Percentiles rank a stretch among this genome's conserved stretches.
Evolutionary conservation across 768 basidiomycete species (phyloP).

Genomic region (Chiua virens): DNA sequence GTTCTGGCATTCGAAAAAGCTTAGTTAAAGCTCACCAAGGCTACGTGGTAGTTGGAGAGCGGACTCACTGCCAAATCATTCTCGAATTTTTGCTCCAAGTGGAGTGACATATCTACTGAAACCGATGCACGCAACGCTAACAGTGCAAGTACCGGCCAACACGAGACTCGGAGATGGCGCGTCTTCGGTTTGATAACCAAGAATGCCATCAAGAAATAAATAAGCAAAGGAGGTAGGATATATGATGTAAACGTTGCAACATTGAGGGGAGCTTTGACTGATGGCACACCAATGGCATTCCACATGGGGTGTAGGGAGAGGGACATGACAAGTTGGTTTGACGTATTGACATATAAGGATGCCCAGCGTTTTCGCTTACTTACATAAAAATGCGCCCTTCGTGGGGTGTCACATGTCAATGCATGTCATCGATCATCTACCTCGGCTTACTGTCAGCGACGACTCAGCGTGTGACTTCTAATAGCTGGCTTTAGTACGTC

Average conservation of each 20-base stretch:
- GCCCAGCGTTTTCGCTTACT: too few species aligned
- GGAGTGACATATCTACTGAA: slow-evolving; percentile 6
- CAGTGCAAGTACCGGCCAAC: slow-evolving; percentile 47
- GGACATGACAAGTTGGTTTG: too few species aligned
- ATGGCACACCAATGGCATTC: neutral
- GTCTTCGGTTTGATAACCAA: slow-evolving; percentile 50
- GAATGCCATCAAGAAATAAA: slow-evolving; percentile 50
- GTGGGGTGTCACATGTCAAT: too few species aligned
- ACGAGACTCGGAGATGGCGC: slow-evolving; percentile 40
- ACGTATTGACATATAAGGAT: too few species aligned
- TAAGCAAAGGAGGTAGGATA: slow-evolving; percentile 41
- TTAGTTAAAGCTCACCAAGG: too few species aligned
- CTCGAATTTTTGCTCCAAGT: neutral
- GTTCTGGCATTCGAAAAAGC: slow-evolving; percentile 6
- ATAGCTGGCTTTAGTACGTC: too few species aligned
- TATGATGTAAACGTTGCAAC: slow-evolving; percentile 33
- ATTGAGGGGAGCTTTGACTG: slow-evolving; percentile 26
- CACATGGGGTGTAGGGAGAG: too few species aligned
- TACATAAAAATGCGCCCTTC: too few species aligned
- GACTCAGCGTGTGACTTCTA: too few species aligned
- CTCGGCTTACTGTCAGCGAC: too few species aligned
- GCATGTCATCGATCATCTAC: too few species aligned
- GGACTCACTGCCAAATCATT: slow-evolving; percentile 13
- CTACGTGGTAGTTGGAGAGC: too few species aligned
- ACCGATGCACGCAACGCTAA: slow-evolving; percentile 39